Evolutionary conservation across 1,284 basidiomycete genomes (phyloP).

Genomic region (Mycena citricolor): DNA sequence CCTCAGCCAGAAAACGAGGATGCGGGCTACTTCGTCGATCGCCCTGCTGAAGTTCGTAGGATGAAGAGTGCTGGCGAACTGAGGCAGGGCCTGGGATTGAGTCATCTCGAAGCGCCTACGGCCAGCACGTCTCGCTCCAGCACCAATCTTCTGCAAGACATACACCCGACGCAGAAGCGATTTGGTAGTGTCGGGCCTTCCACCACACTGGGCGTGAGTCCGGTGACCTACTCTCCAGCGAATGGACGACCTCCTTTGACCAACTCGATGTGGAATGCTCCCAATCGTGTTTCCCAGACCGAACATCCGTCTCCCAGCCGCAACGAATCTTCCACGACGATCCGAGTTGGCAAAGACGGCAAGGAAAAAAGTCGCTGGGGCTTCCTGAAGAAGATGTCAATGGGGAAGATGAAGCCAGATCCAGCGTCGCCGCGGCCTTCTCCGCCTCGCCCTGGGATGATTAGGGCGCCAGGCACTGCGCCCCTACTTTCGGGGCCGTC

Average conservation of each 20-base stretch:
- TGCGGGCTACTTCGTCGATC: conserved; percentile 45
- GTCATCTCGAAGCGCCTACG: conserved; percentile 36
- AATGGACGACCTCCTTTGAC: conserved; percentile 47
- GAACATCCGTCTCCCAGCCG: conserved; percentile 2
- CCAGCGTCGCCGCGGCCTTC: conserved; percentile 41
- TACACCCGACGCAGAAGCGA: conserved; percentile 47
- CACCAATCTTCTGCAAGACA: conserved; percentile 53
- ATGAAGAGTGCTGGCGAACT: conserved; percentile 89
- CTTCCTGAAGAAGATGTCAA: conserved; percentile 95
- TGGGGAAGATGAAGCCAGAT: conserved; percentile 80
- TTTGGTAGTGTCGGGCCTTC: conserved; percentile 69
- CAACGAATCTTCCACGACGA: conserved; percentile 22
- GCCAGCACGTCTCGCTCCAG: conserved; percentile 61
- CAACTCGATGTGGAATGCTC: conserved; percentile 51
- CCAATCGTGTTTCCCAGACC: conserved; percentile 18
- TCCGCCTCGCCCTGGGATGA: conserved; percentile 19
- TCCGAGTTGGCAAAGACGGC: conserved; percentile 39
- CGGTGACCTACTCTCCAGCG: conserved; percentile 28
- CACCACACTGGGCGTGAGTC: conserved; percentile 36
- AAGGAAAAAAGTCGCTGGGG: conserved; percentile 82
- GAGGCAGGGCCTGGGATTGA: too few species aligned
- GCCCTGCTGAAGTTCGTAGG: conserved; percentile 69
- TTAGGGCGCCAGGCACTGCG: conserved; percentile 14
- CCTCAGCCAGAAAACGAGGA: conserved; percentile 37
- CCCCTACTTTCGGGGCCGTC: too few species aligned